Conservation (phyloP, 2,329 filamentous ascomycete genomes). For the Blumeria graminis region DNA sequence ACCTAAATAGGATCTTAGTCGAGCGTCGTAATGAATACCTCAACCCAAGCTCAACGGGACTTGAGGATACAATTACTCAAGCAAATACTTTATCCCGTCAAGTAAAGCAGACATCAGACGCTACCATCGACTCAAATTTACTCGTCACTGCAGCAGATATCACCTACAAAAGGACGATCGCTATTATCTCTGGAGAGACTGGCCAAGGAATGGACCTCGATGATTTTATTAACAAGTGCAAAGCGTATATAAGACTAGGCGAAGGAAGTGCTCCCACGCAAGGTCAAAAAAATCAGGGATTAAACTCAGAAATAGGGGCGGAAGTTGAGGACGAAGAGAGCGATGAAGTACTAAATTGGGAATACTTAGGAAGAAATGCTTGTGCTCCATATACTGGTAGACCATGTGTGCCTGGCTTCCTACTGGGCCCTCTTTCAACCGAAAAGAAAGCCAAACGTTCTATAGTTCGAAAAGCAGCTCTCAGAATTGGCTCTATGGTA, state of each 20-base stretch:
- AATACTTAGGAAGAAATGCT: slow-evolving; percentile 53
- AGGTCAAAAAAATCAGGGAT: slow-evolving; percentile 4
- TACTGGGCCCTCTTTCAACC: slow-evolving; percentile 70
- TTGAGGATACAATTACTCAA: slow-evolving; percentile 39
- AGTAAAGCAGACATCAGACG: slow-evolving; percentile 74
- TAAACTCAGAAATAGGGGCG: slow-evolving; percentile 8
- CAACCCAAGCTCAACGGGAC: slow-evolving; percentile 34
- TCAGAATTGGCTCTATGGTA: slow-evolving; percentile 40
- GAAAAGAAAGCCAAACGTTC: slow-evolving; percentile 59
- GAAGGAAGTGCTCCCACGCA: slow-evolving; percentile 17
- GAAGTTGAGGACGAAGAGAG: slow-evolving; percentile 39
- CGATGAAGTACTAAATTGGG: slow-evolving; percentile 68
- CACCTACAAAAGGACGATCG: slow-evolving; percentile 52
- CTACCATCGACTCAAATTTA: slow-evolving; percentile 70
- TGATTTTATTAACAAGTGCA: slow-evolving; percentile 76
- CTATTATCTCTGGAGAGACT: slow-evolving; percentile 47
- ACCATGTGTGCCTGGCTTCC: slow-evolving; percentile 57
- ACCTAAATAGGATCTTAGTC: slow-evolving; percentile 31
- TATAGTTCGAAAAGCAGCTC: slow-evolving; percentile 39
- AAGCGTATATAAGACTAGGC: slow-evolving; percentile 57
- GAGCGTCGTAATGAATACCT: slow-evolving; percentile 53
- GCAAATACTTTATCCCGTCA: slow-evolving; percentile 40
- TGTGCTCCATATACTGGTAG: slow-evolving; percentile 49
- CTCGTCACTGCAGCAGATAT: slow-evolving; percentile 62
- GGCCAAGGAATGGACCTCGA: slow-evolving; percentile 66